Percentiles rank a stretch among this genome's conserved stretches.
phyloP scores from a whole-genome alignment of 2,329 filamentous ascomycete genomes.

The Colletotrichum sp. region DNA sequence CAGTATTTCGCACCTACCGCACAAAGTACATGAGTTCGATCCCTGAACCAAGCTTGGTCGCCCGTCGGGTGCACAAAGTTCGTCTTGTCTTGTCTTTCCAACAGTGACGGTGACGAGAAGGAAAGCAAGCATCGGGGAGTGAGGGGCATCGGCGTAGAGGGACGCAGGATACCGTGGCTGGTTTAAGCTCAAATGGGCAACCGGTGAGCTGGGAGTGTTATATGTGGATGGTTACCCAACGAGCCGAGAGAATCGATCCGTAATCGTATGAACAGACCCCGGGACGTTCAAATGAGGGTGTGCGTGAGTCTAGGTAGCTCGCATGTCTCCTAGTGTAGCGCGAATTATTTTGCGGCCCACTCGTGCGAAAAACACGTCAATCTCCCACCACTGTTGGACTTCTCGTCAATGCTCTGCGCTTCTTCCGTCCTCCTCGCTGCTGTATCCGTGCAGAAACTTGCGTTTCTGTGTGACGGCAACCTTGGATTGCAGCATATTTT shows the following conservation, averaged over 20 bases:
- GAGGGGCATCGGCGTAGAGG: neutral
- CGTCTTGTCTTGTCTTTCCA: neutral
- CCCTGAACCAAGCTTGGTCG: conserved; percentile 2
- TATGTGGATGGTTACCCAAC: conserved; percentile 8
- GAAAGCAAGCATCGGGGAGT: neutral
- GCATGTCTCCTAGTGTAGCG: neutral
- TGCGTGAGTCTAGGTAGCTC: neutral
- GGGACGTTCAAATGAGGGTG: neutral
- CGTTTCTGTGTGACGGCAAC: neutral
- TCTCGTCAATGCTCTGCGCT: neutral
- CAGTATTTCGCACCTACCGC: neutral
- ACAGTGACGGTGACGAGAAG: neutral
- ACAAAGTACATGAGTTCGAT: neutral
- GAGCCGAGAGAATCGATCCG: conserved; percentile 7
- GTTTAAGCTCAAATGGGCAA: conserved; percentile 19
- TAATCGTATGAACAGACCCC: neutral
- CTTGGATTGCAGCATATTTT: neutral
- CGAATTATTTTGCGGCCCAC: neutral
- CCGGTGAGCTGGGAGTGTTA: conserved; percentile 14
- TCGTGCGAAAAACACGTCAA: neutral
- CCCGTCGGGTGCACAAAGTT: neutral
- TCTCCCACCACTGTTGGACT: neutral
- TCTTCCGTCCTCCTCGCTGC: neutral
- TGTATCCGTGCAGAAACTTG: neutral
- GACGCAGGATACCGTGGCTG: conserved; percentile 11